These are phyloP conservation scores for Candida coquimbonensis DNA, from an alignment of 805 yeast species.

Conservation along the genomic window DNA sequence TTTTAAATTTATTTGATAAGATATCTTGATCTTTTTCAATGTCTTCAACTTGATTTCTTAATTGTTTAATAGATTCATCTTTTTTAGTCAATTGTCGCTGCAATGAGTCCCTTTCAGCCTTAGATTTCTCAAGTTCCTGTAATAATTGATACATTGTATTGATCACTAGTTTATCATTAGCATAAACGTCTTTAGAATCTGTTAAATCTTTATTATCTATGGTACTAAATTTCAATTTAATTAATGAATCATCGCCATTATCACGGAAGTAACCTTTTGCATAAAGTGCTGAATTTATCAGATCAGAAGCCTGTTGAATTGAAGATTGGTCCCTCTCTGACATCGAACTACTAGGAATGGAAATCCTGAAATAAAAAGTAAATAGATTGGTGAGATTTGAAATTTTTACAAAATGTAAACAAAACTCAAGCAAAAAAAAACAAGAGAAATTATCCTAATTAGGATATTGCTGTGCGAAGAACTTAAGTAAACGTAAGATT, in stretches of 20 bases:
- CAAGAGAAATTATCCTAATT: not conserved
- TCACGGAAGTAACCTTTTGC: constrained; percentile 13
- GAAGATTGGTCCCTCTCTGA: constrained; percentile 4
- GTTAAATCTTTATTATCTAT: not conserved
- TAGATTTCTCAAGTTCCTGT: constrained; percentile 10
- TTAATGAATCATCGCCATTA: not conserved
- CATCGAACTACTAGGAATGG: not conserved
- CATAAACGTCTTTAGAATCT: not conserved
- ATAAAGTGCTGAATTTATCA: constrained; percentile 8
- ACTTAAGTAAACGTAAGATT: no score
- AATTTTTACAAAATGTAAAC: not conserved
- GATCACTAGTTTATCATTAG: constrained; percentile 10
- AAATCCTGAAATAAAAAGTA: no score
- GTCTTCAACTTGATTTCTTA: not conserved
- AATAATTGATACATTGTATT: constrained; percentile 11
- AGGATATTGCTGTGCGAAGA: not conserved
- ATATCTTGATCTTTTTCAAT: not conserved
- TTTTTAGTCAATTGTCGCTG: constrained; percentile 2
- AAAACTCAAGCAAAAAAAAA: not conserved
- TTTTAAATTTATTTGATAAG: not conserved
- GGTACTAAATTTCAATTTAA: constrained; percentile 1
- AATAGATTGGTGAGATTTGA: no score
- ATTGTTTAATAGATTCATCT: not conserved
- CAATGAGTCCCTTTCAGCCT: constrained; percentile 2
- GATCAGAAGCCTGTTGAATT: constrained; percentile 9